Base-by-base conservation (phyloP, 345 rosid genomes). In the Brassica napus region DNA sequence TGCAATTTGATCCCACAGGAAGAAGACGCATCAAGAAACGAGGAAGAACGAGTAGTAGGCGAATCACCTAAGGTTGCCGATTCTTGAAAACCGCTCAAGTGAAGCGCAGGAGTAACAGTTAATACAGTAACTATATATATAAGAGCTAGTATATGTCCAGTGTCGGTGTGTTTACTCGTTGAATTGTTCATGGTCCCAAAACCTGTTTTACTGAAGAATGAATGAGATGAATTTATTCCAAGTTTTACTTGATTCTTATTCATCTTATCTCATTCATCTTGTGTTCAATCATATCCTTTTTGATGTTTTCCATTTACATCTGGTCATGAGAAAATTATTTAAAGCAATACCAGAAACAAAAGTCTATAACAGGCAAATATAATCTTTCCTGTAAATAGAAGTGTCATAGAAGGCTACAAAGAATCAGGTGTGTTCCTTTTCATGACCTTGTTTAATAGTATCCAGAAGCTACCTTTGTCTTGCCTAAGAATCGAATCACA, bases 1-100 rank as follows among this genome's bases (percentile, higher is more conserved):
- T 95, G 98, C 76, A 93, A 90, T 76, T 80, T 55, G 52, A 87
- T 91, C 81, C 65, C 88, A 12, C 83, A 83, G 82, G 87, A 83
- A 75, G 76, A 83, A 82, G 85, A 47, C 71, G 71, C 66, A 47
- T 71, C 79, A 24, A 85, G 84, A 80, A 86, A 32, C 9, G 84
- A 79, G 69, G 82, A 84, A 35, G 85, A 80, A 61, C 73, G 68
- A 61, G 34, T 60, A 11, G 82, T 67, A 31, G 80, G 69, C 49
- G 78, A 83, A 64, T 84, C 76, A 78, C 86, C 87, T 3, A 66
- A 82, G 54, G 89, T 82, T 84, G 69, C 86, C 1, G 88, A 84
- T 32, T 62, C 62, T 24, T 88, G 65, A 61, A 28, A 12, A 61
- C 18, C 1, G 10, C 65, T 61, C 2, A 28, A 28, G 4, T 28